Conservation (phyloP, 768 basidiomycete genomes). For the Exsudoporus frostii region DNA sequence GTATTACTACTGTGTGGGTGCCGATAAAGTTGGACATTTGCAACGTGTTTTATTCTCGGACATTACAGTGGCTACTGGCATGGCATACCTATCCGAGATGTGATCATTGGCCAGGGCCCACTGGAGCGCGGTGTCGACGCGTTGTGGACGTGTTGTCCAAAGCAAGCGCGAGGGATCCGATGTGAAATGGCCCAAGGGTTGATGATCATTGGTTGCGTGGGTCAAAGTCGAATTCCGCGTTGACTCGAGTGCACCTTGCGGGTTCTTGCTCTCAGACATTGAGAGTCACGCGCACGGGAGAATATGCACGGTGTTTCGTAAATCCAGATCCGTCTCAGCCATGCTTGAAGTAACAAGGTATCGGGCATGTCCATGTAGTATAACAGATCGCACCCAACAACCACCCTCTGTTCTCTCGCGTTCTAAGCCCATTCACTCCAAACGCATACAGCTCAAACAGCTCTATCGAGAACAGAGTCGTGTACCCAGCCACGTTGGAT, state of each 20-base stretch:
- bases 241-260: background rate
- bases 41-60: background rate
- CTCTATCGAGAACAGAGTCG: background rate
- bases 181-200: background rate
- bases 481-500: slow-evolving; percentile 6
- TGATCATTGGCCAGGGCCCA: too few species aligned
- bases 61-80: background rate
- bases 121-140: background rate
- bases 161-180: background rate
- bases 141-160: background rate
- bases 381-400: background rate
- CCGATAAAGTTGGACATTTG: background rate
- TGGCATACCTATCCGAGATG: too few species aligned
- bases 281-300: background rate
- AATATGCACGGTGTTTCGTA: too few species aligned
- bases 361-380: background rate
- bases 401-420: background rate
- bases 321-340: background rate
- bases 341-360: background rate
- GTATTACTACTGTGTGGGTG: too few species aligned
- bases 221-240: background rate
- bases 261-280: background rate
- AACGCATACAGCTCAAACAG: background rate
- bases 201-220: background rate
- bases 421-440: slow-evolving; percentile 1